Base-by-base conservation (phyloP, 2,329 filamentous ascomycete species). In the Sclerotinia minor region DNA sequence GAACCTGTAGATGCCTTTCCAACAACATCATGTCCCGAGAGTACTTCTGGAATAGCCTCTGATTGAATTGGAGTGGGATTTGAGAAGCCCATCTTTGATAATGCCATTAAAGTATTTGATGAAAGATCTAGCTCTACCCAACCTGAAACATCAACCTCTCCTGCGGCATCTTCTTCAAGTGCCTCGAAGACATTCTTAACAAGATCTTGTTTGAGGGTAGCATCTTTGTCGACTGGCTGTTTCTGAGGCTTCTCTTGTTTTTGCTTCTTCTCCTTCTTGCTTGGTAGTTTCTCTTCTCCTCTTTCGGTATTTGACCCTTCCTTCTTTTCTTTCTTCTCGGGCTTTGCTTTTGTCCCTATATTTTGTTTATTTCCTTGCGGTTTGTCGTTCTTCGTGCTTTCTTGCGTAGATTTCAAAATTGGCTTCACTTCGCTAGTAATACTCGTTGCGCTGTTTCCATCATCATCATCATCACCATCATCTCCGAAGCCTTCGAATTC, bases 1-100 rank as follows among this genome's bases (percentile, higher is more conserved):
- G 95, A 98, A 72, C 95, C 95, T 0, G 95, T 99, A 15, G 94
- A 90, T 2, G 95, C 95, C 80, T 99, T 99, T 53, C 95, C 95
- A 71, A 99, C 91, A 21, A 98, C 90, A 78, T 99, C 94, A 76
- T 92, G 91, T 0, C 94, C 94, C 7, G 87, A 86, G 26, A 94
- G 77, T 57, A 97, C 91, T 65, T 91, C 85, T 0, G 95, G 94
- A 73, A 99, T 96, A 0, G 92, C 83, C 45, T 87, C 83, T 26
- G 83, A 80, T 77, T 99, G 95, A 68, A 99, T 97, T 0, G 85
- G 80, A 0, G 94, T 97, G 0, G 95, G 95, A 68, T 87, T 88
- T 5, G 84, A 77, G 77, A 98, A 98, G 68, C 89, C 90, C 70
- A 98, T 82, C 72, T 88, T 90, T 2, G 92, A 89, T 44, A 99